Evolutionary conservation across 2,329 filamentous ascomycete species (phyloP).

Genomic region (Xylariomycetidae sp.): DNA sequence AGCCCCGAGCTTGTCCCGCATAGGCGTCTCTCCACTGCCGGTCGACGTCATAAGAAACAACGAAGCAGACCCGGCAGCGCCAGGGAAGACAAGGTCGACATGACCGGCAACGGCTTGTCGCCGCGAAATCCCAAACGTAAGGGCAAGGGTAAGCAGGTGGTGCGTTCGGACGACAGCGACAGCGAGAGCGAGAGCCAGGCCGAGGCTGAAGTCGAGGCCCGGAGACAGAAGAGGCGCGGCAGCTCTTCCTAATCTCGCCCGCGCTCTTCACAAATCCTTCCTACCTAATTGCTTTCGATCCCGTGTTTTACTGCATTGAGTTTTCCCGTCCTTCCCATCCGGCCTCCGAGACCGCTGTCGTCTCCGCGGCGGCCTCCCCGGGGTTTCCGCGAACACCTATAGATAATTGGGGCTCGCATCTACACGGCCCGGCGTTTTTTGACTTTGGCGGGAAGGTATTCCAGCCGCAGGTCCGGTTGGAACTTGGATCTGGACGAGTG

Average conservation of each 20-base stretch:
- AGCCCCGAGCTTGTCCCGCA: slow-evolving; percentile 1
- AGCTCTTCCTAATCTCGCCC: slow-evolving; percentile 37
- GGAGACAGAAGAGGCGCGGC: slow-evolving; percentile 27
- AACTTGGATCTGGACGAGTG: no score
- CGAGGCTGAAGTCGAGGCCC: slow-evolving; percentile 22
- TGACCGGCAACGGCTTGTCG: slow-evolving; percentile 7
- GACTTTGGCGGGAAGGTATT: no score
- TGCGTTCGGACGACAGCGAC: slow-evolving; percentile 29
- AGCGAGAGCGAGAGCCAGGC: no score
- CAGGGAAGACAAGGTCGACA: slow-evolving; percentile 32
- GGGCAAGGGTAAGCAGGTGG: slow-evolving; percentile 44
- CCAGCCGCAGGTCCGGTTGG: no score
- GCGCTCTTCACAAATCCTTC: no score
- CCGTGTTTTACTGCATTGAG: not conserved
- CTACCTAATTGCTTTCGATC: not conserved
- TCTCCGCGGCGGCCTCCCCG: no score
- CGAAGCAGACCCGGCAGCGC: slow-evolving; percentile 34
- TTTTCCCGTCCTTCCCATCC: not conserved
- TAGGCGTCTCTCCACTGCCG: slow-evolving; percentile 2
- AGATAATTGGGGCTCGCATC: no score
- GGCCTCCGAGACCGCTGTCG: no score
- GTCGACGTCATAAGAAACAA: not conserved
- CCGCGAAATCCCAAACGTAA: slow-evolving; percentile 28
- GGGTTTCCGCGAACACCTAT: no score
- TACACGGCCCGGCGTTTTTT: no score